These are phyloP conservation scores for Epichloe bromicola DNA, from an alignment of 2,329 filamentous ascomycete species.

Conservation along the genomic window DNA sequence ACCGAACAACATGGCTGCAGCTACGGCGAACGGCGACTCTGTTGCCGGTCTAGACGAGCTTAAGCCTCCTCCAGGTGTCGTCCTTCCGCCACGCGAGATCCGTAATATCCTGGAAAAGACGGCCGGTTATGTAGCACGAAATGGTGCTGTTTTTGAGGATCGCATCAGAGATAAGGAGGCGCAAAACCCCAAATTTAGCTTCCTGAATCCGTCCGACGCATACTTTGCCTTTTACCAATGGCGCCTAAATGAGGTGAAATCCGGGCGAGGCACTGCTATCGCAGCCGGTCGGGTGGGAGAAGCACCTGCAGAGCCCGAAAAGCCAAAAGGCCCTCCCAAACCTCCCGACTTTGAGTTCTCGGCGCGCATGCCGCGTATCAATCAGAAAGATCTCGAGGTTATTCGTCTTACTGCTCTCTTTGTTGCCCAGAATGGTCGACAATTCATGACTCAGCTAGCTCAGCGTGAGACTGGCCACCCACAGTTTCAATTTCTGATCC, in stretches of 20 bases:
- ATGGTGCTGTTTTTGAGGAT: slow-evolving; percentile 60
- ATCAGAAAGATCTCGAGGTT: slow-evolving; percentile 74
- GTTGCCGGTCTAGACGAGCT: slow-evolving; percentile 46
- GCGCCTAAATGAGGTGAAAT: slow-evolving; percentile 75
- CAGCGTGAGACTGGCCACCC: slow-evolving; percentile 83
- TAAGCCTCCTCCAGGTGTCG: slow-evolving; percentile 70
- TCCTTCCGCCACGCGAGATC: slow-evolving; percentile 82
- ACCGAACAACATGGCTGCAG: slow-evolving; percentile 16
- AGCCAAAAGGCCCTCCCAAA: slow-evolving; percentile 69
- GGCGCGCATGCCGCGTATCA: slow-evolving; percentile 94
- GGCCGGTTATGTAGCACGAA: slow-evolving; percentile 72
- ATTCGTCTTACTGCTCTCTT: slow-evolving; percentile 73
- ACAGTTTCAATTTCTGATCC: slow-evolving; percentile 91
- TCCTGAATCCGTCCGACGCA: slow-evolving; percentile 65
- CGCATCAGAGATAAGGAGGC: slow-evolving; percentile 76
- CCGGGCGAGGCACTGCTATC: slow-evolving; percentile 67
- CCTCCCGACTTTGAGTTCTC: slow-evolving; percentile 87
- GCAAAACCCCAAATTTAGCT: slow-evolving; percentile 81
- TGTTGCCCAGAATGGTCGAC: slow-evolving; percentile 82
- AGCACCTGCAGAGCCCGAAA: slow-evolving; percentile 37
- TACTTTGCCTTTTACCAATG: slow-evolving; percentile 86
- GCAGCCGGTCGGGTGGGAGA: slow-evolving; percentile 64
- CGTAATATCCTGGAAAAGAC: slow-evolving; percentile 83
- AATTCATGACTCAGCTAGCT: slow-evolving; percentile 80
- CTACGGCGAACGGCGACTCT: slow-evolving; percentile 38